These are phyloP conservation scores for Aristolochia fimbriata DNA, from an alignment of 164 flowering plant species.

Conservation along the genomic window DNA sequence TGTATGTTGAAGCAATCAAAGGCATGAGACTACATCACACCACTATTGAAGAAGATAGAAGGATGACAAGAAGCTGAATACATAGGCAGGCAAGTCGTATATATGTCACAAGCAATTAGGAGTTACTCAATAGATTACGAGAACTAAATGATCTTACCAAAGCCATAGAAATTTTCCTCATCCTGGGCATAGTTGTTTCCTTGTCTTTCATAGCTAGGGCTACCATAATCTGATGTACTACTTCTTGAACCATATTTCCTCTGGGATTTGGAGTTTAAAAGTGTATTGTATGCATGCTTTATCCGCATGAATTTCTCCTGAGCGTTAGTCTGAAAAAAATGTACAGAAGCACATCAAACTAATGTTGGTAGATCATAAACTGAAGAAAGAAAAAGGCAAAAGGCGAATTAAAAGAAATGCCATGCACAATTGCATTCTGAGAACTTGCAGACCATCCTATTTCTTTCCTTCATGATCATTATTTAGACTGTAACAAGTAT, in stretches of 20 bases:
- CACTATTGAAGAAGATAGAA: too few relatives aligned
- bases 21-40: too few relatives aligned
- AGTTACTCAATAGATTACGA: background rate
- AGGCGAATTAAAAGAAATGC: background rate
- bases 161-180: slow-evolving; percentile 86
- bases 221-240: slow-evolving; percentile 33
- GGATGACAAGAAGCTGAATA: background rate
- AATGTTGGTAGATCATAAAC: too few relatives aligned
- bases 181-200: slow-evolving; percentile 27
- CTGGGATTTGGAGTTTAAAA: slow-evolving; percentile 58
- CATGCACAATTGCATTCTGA: background rate
- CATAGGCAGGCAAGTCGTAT: background rate
- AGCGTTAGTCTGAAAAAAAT: slow-evolving; percentile 53
- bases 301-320: slow-evolving; percentile 91
- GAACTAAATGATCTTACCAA: slow-evolving; percentile 34
- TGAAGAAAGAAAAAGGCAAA: too few relatives aligned
- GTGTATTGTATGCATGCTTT: slow-evolving; percentile 83
- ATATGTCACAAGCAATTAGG: background rate
- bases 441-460: background rate
- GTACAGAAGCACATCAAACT: too few relatives aligned
- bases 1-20: too few relatives aligned
- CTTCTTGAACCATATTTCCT: slow-evolving; percentile 37
- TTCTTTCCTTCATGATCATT: background rate
- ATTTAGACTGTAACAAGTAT: background rate
- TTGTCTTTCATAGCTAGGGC: slow-evolving; percentile 31